Conservation (phyloP, 2,329 filamentous ascomycete species). For the Xenosphaeropsis pyriputrescens region DNA sequence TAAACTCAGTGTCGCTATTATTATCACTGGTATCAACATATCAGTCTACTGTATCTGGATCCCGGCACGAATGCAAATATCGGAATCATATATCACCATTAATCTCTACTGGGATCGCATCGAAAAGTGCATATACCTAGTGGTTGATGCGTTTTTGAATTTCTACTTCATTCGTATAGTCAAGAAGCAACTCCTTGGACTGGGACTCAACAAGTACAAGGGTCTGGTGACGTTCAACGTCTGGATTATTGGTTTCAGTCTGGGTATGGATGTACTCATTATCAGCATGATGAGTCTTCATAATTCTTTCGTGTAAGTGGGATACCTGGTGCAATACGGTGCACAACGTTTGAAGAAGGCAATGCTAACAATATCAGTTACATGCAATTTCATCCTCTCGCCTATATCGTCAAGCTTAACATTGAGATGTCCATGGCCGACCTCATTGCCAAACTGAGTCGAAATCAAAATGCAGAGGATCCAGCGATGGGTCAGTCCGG, state of each 20-base stretch:
- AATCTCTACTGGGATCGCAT: constrained; percentile 28
- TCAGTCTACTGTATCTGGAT: constrained; percentile 37
- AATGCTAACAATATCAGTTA: constrained; percentile 6
- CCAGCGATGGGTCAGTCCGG: too few species aligned
- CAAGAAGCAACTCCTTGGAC: constrained; percentile 19
- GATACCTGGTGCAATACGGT: background rate
- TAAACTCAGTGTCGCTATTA: constrained; percentile 21
- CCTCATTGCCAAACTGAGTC: constrained; percentile 15
- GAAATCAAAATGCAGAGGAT: too few species aligned
- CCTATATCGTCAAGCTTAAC: constrained; percentile 25
- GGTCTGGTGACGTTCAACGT: constrained; percentile 23
- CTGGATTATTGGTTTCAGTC: constrained; percentile 21
- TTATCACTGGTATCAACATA: constrained; percentile 34
- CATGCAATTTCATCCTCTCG: constrained; percentile 23
- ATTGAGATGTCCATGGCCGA: constrained; percentile 26
- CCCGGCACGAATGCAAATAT: constrained; percentile 28
- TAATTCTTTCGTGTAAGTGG: constrained; percentile 19
- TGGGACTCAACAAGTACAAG: constrained; percentile 23
- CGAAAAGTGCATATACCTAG: constrained; percentile 32
- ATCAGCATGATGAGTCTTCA: constrained; percentile 23
- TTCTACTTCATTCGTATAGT: constrained; percentile 31
- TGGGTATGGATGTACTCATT: constrained; percentile 23
- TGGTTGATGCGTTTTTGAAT: constrained; percentile 33
- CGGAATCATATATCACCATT: constrained; percentile 20
- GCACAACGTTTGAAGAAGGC: too few species aligned